These are phyloP conservation scores for Kodamaea fukazawae DNA, from an alignment of 805 yeast species.

Conservation along the genomic window DNA sequence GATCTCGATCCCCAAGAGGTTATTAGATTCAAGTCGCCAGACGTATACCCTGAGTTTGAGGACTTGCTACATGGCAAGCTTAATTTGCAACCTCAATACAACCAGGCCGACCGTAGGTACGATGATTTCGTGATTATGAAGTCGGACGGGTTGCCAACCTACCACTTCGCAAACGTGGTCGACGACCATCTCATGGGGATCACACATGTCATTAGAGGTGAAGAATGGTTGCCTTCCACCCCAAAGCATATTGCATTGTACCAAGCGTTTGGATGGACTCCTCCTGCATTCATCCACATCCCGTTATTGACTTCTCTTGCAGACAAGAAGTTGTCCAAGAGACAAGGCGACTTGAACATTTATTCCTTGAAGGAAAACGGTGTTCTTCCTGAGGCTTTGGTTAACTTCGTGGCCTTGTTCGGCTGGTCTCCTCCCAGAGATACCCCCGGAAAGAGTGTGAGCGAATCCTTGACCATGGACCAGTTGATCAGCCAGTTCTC, in stretches of 20 bases:
- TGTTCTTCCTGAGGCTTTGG: slow-evolving; percentile 78
- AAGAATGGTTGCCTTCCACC: slow-evolving; percentile 96
- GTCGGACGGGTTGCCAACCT: slow-evolving; percentile 94
- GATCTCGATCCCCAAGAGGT: slow-evolving; percentile 33
- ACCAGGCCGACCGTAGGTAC: slow-evolving; percentile 64
- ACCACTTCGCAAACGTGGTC: slow-evolving; percentile 92
- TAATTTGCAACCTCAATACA: slow-evolving; percentile 76
- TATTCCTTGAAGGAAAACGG: slow-evolving; percentile 57
- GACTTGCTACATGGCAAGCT: slow-evolving; percentile 80
- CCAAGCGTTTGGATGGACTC: slow-evolving; percentile 78
- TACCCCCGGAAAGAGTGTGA: slow-evolving; percentile 42
- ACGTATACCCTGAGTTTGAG: slow-evolving; percentile 56
- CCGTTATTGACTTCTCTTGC: slow-evolving; percentile 75
- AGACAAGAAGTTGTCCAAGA: slow-evolving; percentile 79
- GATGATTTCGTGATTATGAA: slow-evolving; percentile 90
- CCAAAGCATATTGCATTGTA: slow-evolving; percentile 91
- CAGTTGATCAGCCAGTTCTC: slow-evolving; percentile 58
- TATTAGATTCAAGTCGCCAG: slow-evolving; percentile 77
- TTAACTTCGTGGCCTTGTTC: slow-evolving; percentile 82
- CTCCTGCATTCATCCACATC: slow-evolving; percentile 83
- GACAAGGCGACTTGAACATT: slow-evolving; percentile 80
- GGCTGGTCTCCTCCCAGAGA: slow-evolving; percentile 90
- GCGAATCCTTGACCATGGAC: slow-evolving; percentile 51
- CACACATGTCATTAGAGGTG: slow-evolving; percentile 94
- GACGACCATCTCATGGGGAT: slow-evolving; percentile 93